Percentiles rank a stretch among this genome's conserved stretches.
Evolutionary conservation across 1,284 basidiomycete species (phyloP).

Genomic region (Trametes versicolor): DNA sequence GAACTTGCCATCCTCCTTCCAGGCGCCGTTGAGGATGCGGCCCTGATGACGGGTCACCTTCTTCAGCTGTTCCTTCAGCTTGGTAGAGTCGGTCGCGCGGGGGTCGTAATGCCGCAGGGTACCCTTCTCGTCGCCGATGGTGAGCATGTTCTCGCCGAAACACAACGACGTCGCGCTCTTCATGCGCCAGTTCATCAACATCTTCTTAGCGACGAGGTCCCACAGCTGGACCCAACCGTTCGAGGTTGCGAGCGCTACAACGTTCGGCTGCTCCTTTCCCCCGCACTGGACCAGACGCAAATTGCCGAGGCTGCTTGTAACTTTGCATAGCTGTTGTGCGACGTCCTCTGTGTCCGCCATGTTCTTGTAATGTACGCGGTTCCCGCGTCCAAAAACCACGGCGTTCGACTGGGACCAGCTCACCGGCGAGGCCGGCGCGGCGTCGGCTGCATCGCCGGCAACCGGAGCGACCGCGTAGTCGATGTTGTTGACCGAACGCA

Average conservation of each 20-base stretch:
- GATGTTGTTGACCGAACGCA: constrained; percentile 32
- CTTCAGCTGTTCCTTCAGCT: constrained; percentile 62
- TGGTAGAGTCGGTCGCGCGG: constrained; percentile 51
- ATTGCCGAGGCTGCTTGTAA: constrained; percentile 55
- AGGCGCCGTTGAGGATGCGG: constrained; percentile 55
- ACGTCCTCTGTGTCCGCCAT: constrained; percentile 53
- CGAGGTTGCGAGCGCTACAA: constrained; percentile 57
- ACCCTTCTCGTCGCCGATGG: constrained; percentile 59
- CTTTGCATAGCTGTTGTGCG: constrained; percentile 61
- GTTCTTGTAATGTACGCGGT: constrained; percentile 62
- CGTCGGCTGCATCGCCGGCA: constrained; percentile 21
- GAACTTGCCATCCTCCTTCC: constrained; percentile 58
- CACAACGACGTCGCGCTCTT: constrained; percentile 57
- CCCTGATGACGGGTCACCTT: constrained; percentile 61
- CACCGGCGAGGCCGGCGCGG: constrained; percentile 44
- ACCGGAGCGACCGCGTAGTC: constrained; percentile 29
- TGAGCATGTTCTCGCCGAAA: constrained; percentile 58
- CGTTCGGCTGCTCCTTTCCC: constrained; percentile 48
- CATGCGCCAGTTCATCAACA: constrained; percentile 53
- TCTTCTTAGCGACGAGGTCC: constrained; percentile 59
- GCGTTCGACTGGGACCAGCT: constrained; percentile 55
- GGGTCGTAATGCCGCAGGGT: constrained; percentile 64
- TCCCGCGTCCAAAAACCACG: constrained; percentile 60
- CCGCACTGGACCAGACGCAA: constrained; percentile 55
- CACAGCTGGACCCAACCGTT: constrained; percentile 61